phyloP scores from a whole-genome alignment of 306 rosid species.

The Calophaca sinica region DNA sequence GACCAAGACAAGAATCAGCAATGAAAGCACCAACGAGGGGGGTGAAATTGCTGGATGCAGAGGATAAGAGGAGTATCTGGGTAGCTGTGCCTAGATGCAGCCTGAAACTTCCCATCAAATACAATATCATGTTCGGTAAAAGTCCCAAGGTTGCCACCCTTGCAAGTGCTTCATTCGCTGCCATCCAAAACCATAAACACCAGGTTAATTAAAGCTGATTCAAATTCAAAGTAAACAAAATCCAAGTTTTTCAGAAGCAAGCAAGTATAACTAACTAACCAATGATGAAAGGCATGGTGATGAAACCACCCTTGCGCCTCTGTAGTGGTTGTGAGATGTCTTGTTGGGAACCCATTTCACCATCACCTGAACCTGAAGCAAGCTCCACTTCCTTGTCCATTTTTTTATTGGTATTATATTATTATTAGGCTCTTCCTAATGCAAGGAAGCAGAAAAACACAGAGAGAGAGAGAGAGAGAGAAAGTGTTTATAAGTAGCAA shows the following conservation, averaged over 20 bases:
- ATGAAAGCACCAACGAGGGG: slow-evolving; percentile 72
- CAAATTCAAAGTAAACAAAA: not conserved
- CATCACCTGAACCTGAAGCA: slow-evolving; percentile 39
- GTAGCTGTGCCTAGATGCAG: slow-evolving; percentile 58
- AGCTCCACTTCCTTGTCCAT: slow-evolving; percentile 49
- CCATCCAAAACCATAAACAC: not conserved
- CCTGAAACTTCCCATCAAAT: slow-evolving; percentile 60
- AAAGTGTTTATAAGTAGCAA: not conserved
- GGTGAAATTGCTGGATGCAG: slow-evolving; percentile 60
- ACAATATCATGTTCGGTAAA: slow-evolving; percentile 64
- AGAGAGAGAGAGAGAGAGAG: not conserved
- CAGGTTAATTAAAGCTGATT: not conserved
- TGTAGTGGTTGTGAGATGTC: slow-evolving; percentile 27
- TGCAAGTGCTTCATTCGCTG: slow-evolving; percentile 77
- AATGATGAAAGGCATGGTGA: slow-evolving; percentile 79
- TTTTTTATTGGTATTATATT: not conserved
- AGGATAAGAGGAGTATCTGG: slow-evolving; percentile 57
- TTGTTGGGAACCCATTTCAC: slow-evolving; percentile 3
- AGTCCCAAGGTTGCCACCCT: slow-evolving; percentile 67
- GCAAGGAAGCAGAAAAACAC: too few species aligned
- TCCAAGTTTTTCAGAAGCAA: too few species aligned
- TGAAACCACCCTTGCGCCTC: slow-evolving; percentile 64
- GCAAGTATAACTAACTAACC: slow-evolving; percentile 44
- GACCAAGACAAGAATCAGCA: slow-evolving; percentile 77
- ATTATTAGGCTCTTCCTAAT: not conserved